Evolutionary conservation across 208 protist species (phyloP).

Genomic region (Trypanosoma melophagium): DNA sequence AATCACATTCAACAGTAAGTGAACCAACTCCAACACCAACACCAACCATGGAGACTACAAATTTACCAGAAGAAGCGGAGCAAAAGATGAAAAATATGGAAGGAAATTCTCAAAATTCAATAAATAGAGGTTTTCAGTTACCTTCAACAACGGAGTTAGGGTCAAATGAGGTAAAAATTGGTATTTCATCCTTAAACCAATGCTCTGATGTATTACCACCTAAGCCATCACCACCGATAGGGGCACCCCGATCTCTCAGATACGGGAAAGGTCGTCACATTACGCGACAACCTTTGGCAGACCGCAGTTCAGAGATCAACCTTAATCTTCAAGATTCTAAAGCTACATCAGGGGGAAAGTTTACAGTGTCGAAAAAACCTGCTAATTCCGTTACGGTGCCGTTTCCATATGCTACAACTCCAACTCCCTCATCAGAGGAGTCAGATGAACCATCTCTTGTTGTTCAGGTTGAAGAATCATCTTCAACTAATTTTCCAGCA

Average conservation of each 20-base stretch:
- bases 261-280: background rate
- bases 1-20: background rate
- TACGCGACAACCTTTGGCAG: slow-evolving; percentile 2
- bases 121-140: too few species aligned
- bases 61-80: background rate
- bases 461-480: slow-evolving; percentile 17
- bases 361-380: background rate
- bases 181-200: background rate
- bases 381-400: background rate
- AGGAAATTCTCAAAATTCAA: background rate
- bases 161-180: background rate
- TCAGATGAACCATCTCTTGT: slow-evolving; percentile 17
- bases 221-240: background rate
- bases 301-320: slow-evolving; percentile 21
- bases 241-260: background rate
- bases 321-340: background rate
- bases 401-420: slow-evolving; percentile 1
- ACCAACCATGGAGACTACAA: background rate
- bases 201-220: background rate
- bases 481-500: background rate
- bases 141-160: background rate
- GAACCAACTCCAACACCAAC: background rate
- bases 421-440: slow-evolving; percentile 5
- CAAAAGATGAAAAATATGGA: background rate
- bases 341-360: background rate